Percentiles rank a stretch among this genome's conserved stretches.
Conservation (phyloP, 495 filamentous ascomycete genomes). For the Apiosordaria backusii region DNA sequence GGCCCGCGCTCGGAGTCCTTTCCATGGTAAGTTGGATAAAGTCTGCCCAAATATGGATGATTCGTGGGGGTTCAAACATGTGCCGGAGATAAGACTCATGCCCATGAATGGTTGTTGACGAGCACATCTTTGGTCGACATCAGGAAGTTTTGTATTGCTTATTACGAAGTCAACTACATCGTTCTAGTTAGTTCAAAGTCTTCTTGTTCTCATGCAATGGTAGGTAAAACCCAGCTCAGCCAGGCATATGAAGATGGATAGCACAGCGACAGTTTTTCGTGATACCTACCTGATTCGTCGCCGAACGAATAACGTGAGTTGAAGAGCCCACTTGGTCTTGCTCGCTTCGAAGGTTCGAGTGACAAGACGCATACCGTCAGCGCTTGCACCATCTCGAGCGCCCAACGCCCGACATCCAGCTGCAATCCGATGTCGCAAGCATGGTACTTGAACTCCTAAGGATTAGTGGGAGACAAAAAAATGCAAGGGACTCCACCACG, state of each 20-base stretch:
- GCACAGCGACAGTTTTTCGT: neutral
- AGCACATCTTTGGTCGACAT: neutral
- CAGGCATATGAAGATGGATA: neutral
- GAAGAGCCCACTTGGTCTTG: neutral
- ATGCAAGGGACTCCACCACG: neutral
- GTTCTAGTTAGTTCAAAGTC: neutral
- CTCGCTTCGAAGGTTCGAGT: neutral
- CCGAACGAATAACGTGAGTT: neutral
- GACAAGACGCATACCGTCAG: neutral
- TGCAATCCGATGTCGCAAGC: slow-evolving; percentile 8
- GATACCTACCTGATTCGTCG: neutral
- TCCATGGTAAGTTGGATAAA: neutral
- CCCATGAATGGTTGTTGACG: neutral
- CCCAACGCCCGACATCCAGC: neutral
- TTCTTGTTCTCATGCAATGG: neutral
- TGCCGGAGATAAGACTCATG: neutral
- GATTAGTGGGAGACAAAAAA: neutral
- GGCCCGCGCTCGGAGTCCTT: neutral
- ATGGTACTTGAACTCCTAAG: neutral
- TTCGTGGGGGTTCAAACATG: neutral
- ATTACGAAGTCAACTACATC: neutral
- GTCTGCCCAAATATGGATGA: neutral
- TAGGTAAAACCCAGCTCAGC: neutral
- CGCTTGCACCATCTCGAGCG: neutral
- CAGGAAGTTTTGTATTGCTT: neutral